Conservation (phyloP, 176 grass and related monocot species). For the Zea luxurians region DNA sequence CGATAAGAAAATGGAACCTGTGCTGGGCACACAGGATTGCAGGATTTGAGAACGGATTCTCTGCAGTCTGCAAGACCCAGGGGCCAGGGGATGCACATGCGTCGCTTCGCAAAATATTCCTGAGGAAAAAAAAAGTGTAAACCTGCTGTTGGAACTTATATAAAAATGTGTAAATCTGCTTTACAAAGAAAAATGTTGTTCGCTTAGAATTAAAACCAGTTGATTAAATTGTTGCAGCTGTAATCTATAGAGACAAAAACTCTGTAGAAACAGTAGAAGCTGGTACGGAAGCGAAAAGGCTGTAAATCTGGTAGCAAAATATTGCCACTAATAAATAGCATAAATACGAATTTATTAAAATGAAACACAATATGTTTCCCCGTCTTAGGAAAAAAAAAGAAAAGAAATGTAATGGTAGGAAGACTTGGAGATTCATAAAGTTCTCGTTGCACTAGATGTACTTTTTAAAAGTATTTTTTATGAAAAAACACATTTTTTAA, state of each 20-base stretch:
- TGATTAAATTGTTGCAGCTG: too few relatives aligned
- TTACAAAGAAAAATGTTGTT: background rate
- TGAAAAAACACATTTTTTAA: background rate
- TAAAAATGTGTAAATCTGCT: background rate
- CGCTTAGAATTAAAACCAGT: too few relatives aligned
- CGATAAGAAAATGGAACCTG: background rate
- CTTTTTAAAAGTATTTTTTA: background rate
- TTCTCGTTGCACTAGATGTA: background rate
- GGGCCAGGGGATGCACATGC: background rate
- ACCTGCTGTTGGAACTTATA: background rate
- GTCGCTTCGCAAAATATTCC: background rate
- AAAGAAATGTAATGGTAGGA: background rate
- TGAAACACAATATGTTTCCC: background rate
- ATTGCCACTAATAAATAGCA: background rate
- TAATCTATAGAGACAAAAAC: too few relatives aligned
- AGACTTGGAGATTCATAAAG: background rate
- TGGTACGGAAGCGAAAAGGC: too few relatives aligned
- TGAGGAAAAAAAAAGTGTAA: background rate
- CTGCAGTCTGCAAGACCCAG: background rate
- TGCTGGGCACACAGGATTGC: constrained; percentile 26
- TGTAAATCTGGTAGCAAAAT: background rate
- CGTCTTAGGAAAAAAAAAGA: background rate
- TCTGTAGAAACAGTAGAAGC: too few relatives aligned
- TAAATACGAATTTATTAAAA: background rate
- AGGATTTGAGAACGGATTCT: background rate